A percentile compares a stretch with the other conserved stretches of the same genome.
phyloP scores from a whole-genome alignment of 2,329 filamentous ascomycete species.

The Pseudocercospora cruenta region DNA sequence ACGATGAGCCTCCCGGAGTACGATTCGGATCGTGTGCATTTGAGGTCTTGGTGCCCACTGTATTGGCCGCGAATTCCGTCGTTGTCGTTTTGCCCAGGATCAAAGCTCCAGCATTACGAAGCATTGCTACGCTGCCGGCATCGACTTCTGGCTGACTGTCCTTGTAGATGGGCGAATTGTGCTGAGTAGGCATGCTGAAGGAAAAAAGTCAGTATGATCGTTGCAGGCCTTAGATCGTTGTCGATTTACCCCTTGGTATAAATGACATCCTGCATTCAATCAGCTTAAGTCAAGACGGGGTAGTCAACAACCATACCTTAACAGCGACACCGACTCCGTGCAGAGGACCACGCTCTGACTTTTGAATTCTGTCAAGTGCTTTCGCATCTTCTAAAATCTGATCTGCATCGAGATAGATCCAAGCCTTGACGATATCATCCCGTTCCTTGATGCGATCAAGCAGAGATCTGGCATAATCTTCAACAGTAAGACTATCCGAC shows the following conservation, averaged over 20 bases:
- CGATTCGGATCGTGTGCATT: constrained; percentile 60
- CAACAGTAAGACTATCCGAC: constrained; percentile 51
- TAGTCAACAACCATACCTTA: constrained; percentile 42
- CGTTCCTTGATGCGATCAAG: constrained; percentile 51
- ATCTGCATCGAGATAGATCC: constrained; percentile 53
- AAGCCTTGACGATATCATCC: constrained; percentile 54
- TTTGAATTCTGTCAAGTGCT: constrained; percentile 54
- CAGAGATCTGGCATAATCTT: constrained; percentile 54
- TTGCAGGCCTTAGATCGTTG: constrained; percentile 31
- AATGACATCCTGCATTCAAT: constrained; percentile 53
- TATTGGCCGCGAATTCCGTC: constrained; percentile 65
- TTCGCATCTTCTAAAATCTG: constrained; percentile 56
- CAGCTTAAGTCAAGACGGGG: neutral
- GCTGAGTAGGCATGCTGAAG: constrained; percentile 60
- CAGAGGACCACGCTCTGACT: constrained; percentile 55
- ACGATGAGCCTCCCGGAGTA: constrained; percentile 70
- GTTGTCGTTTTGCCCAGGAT: constrained; percentile 65
- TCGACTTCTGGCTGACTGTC: constrained; percentile 53
- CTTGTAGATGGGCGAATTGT: constrained; percentile 60
- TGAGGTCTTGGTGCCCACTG: constrained; percentile 54
- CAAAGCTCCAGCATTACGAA: constrained; percentile 60
- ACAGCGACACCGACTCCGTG: constrained; percentile 63
- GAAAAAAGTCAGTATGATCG: neutral
- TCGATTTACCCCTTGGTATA: constrained; percentile 50
- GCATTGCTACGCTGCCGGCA: constrained; percentile 55